phyloP scores from a whole-genome alignment of 768 basidiomycete species.

The Leccinellum albellum region DNA sequence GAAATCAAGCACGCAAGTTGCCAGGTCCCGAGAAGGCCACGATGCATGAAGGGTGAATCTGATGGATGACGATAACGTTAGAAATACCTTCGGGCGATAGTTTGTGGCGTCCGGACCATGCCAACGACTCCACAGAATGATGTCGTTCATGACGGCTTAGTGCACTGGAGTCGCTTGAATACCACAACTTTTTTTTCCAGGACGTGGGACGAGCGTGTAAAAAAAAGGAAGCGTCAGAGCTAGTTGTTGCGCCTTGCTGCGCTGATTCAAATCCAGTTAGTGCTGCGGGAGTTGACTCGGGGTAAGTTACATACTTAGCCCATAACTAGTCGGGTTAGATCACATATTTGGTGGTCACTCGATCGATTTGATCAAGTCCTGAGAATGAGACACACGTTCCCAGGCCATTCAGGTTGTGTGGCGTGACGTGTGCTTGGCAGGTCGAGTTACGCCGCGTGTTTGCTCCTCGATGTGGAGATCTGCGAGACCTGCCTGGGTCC shows the following conservation, averaged over 20 bases:
- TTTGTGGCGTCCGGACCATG: not conserved
- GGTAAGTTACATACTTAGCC: not conserved
- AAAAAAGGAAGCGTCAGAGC: not conserved
- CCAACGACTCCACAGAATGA: not conserved
- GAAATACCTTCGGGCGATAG: not conserved
- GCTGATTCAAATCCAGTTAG: not conserved
- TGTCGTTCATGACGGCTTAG: not conserved
- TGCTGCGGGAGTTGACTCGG: not conserved
- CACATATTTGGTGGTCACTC: not conserved
- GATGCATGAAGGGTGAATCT: not conserved
- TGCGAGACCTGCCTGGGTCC: not conserved
- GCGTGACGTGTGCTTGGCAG: conserved; percentile 14
- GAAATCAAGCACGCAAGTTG: not conserved
- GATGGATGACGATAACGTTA: not conserved
- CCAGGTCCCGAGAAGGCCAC: not conserved
- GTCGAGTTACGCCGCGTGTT: not conserved
- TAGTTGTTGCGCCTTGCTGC: not conserved
- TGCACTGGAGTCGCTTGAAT: not conserved
- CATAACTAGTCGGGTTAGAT: not conserved
- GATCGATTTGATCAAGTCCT: not conserved
- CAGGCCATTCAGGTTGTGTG: conserved; percentile 11
- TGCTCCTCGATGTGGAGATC: not conserved
- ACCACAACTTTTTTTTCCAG: not conserved
- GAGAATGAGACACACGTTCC: conserved; percentile 16
- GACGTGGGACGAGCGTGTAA: not conserved